Conservation (phyloP, 192 early-diverging fungal genomes). For the Fimicolochytrium jonesii region DNA sequence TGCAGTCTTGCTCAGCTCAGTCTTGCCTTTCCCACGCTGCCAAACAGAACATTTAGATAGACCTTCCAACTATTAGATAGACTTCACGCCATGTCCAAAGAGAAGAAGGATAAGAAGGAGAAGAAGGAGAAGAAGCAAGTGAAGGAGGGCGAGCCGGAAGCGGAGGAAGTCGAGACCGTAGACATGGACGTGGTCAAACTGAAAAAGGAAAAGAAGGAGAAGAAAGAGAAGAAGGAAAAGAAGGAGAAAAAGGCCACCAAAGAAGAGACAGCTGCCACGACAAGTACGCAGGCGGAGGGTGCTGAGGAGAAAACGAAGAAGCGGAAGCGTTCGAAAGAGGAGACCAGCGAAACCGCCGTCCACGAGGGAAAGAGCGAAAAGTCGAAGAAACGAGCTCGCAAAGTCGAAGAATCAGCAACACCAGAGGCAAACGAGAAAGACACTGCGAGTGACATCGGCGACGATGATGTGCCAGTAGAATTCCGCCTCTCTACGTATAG, state of each 20-base stretch:
- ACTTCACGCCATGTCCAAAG: not conserved
- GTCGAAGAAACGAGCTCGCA: not conserved
- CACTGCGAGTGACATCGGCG: constrained; percentile 4
- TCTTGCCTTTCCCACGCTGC: too few relatives aligned
- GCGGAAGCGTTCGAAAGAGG: constrained; percentile 5
- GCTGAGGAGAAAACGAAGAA: constrained; percentile 15
- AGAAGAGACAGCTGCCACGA: not conserved
- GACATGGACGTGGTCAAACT: constrained; percentile 16
- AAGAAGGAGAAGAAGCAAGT: constrained; percentile 46
- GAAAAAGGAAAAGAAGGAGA: constrained; percentile 26
- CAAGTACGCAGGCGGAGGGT: not conserved
- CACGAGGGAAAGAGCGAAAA: not conserved
- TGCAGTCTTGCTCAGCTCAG: too few relatives aligned
- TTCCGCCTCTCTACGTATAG: constrained; percentile 28
- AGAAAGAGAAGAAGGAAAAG: constrained; percentile 47
- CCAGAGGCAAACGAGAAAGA: constrained; percentile 11
- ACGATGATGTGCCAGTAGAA: constrained; percentile 32
- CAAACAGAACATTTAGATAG: too few relatives aligned
- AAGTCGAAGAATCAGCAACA: not conserved
- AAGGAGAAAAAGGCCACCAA: constrained; percentile 40
- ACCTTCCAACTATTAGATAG: too few relatives aligned
- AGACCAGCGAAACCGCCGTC: not conserved
- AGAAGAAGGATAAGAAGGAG: constrained; percentile 34
- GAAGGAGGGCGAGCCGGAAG: constrained; percentile 19
- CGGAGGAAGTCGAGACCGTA: not conserved